Conservation (phyloP, 2,329 filamentous ascomycete species). For the Neonectria coccinea region DNA sequence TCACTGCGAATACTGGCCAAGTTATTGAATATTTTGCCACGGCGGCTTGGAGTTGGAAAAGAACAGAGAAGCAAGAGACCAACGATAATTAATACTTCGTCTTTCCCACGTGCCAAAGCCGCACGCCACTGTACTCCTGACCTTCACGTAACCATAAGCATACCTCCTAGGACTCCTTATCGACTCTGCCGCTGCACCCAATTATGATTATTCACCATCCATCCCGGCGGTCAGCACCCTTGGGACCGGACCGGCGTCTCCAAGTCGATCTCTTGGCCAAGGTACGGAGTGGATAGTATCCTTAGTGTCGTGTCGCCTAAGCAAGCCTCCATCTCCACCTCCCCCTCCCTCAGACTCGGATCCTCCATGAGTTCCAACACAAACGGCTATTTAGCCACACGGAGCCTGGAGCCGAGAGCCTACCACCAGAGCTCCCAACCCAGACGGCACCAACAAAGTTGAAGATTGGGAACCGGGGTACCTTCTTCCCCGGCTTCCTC, state of each 20-base stretch:
- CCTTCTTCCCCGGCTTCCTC: neutral
- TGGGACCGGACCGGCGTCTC: conserved; percentile 22
- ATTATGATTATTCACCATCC: neutral
- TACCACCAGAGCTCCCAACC: neutral
- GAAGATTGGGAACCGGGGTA: neutral
- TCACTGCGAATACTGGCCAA: too few relatives aligned
- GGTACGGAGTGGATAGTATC: neutral
- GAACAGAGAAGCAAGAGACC: neutral
- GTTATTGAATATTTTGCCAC: too few relatives aligned
- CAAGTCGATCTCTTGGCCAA: neutral
- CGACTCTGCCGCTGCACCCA: neutral
- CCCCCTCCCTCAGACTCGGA: neutral
- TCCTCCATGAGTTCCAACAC: neutral
- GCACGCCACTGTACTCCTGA: neutral
- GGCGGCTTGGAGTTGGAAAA: neutral
- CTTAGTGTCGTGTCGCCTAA: neutral
- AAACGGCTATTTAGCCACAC: neutral
- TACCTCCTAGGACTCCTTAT: neutral
- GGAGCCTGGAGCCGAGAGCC: neutral
- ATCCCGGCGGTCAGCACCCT: conserved; percentile 21
- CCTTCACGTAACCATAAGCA: too few relatives aligned
- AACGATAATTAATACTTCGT: neutral
- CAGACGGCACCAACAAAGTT: neutral
- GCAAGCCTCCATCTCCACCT: neutral
- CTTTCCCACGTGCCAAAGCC: neutral